A percentile compares a stretch with the other conserved stretches of the same genome.
Conservation (phyloP, 2,329 filamentous ascomycete genomes). For the Aureobasidium leucospermi region DNA sequence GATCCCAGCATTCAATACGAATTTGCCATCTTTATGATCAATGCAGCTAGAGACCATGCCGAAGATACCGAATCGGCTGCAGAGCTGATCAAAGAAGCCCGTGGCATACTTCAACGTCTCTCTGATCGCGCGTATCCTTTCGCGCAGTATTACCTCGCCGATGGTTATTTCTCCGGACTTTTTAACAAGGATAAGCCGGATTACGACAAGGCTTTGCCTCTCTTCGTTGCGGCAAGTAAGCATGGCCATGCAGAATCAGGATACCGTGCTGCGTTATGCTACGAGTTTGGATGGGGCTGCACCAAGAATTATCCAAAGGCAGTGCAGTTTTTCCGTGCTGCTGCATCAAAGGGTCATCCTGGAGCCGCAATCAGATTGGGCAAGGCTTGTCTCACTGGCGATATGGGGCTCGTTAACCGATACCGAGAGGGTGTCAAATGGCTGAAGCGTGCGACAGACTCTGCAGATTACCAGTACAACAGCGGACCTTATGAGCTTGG, state of each 20-base stretch:
- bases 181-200: slow-evolving; percentile 95
- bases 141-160: slow-evolving; percentile 93
- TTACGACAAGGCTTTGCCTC: slow-evolving; percentile 80
- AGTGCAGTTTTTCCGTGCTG: slow-evolving; percentile 83
- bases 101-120: slow-evolving; percentile 78
- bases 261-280: slow-evolving; percentile 87
- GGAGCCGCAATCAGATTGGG: slow-evolving; percentile 90
- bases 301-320: slow-evolving; percentile 85
- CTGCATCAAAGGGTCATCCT: slow-evolving; percentile 88
- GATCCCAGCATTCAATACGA: slow-evolving; percentile 89
- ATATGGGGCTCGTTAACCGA: slow-evolving; percentile 74
- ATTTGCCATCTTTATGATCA: slow-evolving; percentile 90
- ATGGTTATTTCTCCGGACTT: slow-evolving; percentile 87
- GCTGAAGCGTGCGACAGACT: slow-evolving; percentile 87
- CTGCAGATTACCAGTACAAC: slow-evolving; percentile 87
- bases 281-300: slow-evolving; percentile 97
- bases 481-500: slow-evolving; percentile 86
- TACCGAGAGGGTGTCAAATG: slow-evolving; percentile 93
- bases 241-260: slow-evolving; percentile 95
- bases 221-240: slow-evolving; percentile 90
- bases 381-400: slow-evolving; percentile 80
- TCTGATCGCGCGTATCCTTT: slow-evolving; percentile 88
- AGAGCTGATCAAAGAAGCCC: slow-evolving; percentile 77
- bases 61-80: slow-evolving; percentile 34
- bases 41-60: slow-evolving; percentile 69